Evolutionary conservation across 208 protist genomes (phyloP).

Genomic region (Crithidia sp.): DNA sequence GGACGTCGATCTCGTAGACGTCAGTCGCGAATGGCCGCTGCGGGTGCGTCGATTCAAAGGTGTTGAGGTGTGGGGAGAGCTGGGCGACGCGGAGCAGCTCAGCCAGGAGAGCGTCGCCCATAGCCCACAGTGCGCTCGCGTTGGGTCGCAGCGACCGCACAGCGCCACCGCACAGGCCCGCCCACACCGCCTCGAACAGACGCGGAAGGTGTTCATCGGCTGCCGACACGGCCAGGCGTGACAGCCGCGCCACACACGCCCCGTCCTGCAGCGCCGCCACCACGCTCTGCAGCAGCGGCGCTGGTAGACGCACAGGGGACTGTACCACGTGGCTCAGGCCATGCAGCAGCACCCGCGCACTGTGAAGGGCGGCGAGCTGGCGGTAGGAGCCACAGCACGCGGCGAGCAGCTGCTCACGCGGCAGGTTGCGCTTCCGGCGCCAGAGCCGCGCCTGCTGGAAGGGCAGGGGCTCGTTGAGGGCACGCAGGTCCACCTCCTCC

Average conservation of each 20-base stretch:
- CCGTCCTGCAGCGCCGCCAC: constrained; percentile 21
- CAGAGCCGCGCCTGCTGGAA: constrained; percentile 27
- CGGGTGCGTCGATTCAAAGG: constrained; percentile 83
- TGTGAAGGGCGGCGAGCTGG: constrained; percentile 27
- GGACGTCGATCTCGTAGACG: constrained; percentile 66
- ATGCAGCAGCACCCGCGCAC: constrained; percentile 22
- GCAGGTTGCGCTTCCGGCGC: constrained; percentile 21
- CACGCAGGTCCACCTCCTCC: constrained; percentile 50
- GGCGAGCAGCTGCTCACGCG: constrained; percentile 23
- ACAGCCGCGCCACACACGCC: constrained; percentile 22
- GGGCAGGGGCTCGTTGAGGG: constrained; percentile 27
- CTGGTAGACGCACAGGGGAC: constrained; percentile 9
- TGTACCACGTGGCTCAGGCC: constrained; percentile 16
- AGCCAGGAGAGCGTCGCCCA: constrained; percentile 21
- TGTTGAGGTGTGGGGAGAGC: constrained; percentile 43
- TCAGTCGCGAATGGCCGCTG: constrained; percentile 51
- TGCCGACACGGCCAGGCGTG: constrained; percentile 30
- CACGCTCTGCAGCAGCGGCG: constrained; percentile 16
- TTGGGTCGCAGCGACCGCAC: not conserved
- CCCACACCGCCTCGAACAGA: constrained; percentile 31
- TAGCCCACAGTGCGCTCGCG: constrained; percentile 20
- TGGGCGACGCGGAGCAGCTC: constrained; percentile 63
- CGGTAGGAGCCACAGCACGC: constrained; percentile 21
- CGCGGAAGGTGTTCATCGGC: constrained; percentile 2
- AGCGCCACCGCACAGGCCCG: constrained; percentile 4